Evolutionary conservation across 306 rosid species (phyloP), one percentile per base, ranked within the genome.

Genomic region (Herpetospermum pedunculosum): DNA sequence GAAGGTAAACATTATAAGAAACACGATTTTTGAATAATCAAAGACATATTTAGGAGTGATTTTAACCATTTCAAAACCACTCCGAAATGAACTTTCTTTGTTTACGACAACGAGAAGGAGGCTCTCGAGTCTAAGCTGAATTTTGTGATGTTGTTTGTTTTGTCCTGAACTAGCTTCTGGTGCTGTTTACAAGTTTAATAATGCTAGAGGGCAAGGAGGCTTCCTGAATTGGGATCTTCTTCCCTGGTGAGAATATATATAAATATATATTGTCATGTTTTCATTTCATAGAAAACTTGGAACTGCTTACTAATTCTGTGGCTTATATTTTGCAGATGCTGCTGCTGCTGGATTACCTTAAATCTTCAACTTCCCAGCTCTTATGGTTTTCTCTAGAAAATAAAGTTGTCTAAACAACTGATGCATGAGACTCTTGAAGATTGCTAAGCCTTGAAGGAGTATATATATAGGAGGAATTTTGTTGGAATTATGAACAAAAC

Each of bases 191-290:
- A 69, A 70, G 58, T 77, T 77, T 18, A 69, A 40, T n/a, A 77
- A 77, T 53, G 68, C 47, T 13, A 77, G 80, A 55, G 80, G 80
- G 11, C 70, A 68, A 54, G 80, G 80, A 8, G 70, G 75, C 49
- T 77, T 77, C 60, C 68, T 77, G 48, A 54, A 77, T 58, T 70
- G 65, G 58, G 47, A 68, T 50, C 35, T 13, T 69, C 26, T 77
- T 69, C 70, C 70, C 38, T 37, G 30, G 80, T 77, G 48, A 77
- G 80, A 49, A n/a, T n/a, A n/a, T n/a, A n/a, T n/a, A n/a, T 69
- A 52, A n/a, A n/a, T n/a, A 32, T 43, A 47, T 21, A 4, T 37
- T n/a, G 25, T 5, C 34, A 26, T 37, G 8, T 44, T 44, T 69
- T 35, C 46, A 7, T 38, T 38, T 23, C 19, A 38, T n/a, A n/a